Percentiles rank a stretch among this genome's conserved stretches.
Conservation (phyloP, 2,329 filamentous ascomycete genomes). For the Cladophialophora immunda region DNA sequence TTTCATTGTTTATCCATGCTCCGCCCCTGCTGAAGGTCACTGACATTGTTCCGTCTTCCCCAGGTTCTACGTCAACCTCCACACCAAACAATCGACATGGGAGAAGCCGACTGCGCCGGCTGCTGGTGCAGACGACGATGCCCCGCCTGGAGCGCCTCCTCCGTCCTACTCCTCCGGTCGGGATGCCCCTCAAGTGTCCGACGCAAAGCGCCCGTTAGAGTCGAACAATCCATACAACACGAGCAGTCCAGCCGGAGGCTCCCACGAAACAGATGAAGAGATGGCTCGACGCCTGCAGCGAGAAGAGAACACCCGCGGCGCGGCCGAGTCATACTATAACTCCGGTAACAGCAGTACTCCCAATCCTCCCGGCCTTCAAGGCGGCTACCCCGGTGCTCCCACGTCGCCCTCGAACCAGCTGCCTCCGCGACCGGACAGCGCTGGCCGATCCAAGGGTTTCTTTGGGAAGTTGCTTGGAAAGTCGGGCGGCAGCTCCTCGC, state of each 20-base stretch:
- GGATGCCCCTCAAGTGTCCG: conserved; percentile 51
- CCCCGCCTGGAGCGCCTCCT: conserved; percentile 68
- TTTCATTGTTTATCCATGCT: background rate
- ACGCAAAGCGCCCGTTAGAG: conserved; percentile 59
- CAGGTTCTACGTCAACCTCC: conserved; percentile 90
- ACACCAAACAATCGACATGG: conserved; percentile 91
- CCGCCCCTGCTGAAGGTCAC: background rate
- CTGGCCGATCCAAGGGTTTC: conserved; percentile 52
- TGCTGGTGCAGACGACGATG: conserved; percentile 58
- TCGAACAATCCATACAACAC: conserved; percentile 76
- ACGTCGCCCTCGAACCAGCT: conserved; percentile 43
- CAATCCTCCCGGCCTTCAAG: conserved; percentile 34
- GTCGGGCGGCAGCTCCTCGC: conserved; percentile 32
- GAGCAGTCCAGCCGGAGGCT: conserved; percentile 45
- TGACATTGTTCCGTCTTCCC: conserved; percentile 4
- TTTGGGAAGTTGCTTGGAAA: conserved; percentile 64
- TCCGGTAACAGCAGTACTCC: conserved; percentile 29
- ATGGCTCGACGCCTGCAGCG: conserved; percentile 81
- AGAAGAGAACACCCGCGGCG: conserved; percentile 74
- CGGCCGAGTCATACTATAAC: conserved; percentile 59
- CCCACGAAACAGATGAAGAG: conserved; percentile 68
- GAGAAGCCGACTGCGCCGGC: conserved; percentile 78
- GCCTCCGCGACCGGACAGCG: conserved; percentile 46
- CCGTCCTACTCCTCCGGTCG: conserved; percentile 69
- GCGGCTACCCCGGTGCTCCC: conserved; percentile 50